Base-by-base conservation (phyloP, 345 rosid genomes). In the Lumnitzera littorea region DNA sequence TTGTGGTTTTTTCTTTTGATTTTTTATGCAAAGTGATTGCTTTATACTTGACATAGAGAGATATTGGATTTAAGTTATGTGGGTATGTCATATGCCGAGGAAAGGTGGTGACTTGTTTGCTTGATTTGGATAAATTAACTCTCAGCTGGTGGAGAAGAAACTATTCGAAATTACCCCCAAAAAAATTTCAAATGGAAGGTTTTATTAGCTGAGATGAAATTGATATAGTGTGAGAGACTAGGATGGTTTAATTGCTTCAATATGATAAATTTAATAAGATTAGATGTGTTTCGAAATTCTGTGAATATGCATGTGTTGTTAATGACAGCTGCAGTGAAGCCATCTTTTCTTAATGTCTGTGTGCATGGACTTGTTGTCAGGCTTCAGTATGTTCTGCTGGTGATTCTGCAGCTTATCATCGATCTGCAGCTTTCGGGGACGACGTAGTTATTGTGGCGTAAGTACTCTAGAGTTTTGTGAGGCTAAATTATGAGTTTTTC, bases 371-470 rank as follows among this genome's bases (percentile, higher is more conserved):
- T 31, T 12, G 20, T 60, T 51, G 15, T 25, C 62, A 89, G 98
- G 75, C 87, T 64, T 83, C 87, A 9, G 67, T 50, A 49, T 94
- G 97, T 72, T 89, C 81, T 52, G 86, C 91, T 25, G 86, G 83
- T 50, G 84, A 78, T 50, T 64, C 67, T 48, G 70, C 82, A 67
- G 85, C 74, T 24, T 89, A 82, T 76, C 78, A 73, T 7, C 70
- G 96, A 67, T 80, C 79, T 62, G 83, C 91, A 72, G 81, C 86
- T 57, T 87, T 84, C 23, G 89, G 84, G 10, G 97, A 94, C 63
- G 97, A 90, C 66, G 65, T 94, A 3, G 99, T 90, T 66, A 86
- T 94, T 49, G 96, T 88, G 25, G 96, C 97, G 97, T 90, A 79
- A 76, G 97, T 84, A 68, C 20, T 12, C 15, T 31, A 31, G 29